Base-by-base conservation (phyloP, 192 early-diverging fungal genomes). In the Phycomyces nitens region DNA sequence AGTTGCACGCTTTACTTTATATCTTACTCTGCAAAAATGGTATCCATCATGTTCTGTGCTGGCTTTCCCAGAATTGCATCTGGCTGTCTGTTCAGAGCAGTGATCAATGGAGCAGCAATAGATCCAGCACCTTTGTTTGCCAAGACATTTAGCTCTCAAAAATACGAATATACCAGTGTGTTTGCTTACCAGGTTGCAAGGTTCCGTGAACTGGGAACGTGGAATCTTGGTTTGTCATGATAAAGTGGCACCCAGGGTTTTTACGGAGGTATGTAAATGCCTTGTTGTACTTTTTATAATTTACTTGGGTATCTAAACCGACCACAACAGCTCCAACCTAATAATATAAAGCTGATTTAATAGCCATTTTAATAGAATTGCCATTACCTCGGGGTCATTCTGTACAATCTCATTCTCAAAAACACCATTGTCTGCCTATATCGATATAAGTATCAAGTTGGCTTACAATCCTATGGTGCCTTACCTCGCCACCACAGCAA, bases 141-240 rank as follows among this genome's bases (percentile, higher is more conserved):
- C n/a, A n/a, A n/a, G n/a, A n/a, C n/a, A n/a, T n/a, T n/a, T n/a
- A n/a, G 47, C 40, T 61, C 8, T 55, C 53, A 34, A 53, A 14
- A 69, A 52, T 53, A 53, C 23, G 15, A 74, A 39, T 27, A 43
- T 0, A 42, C 11, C 2, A 14, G 7, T 21, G 15, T 53, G 20
- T 38, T 39, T 20, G 8, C 26, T 53, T 63, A 77, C 90, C 90
- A 9, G 95, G 94, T 56, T 83, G 93, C 41, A 90, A 64, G 27
- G 82, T 71, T 16, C 85, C 86, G 51, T 82, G 87, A 22, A 88
- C 80, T 14, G 97, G 97, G 72, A 89, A 95, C 7, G 94, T 96
- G 34, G 85, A 74, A 69, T 99, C 97, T 64, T 82, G 87, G 66
- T 99, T 99, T 53, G 97, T 99, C 11, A 94, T 83, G 52, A 99